Conservation (phyloP, 1,139 yeast genomes). For the Eremothecium sinecaudum region DNA sequence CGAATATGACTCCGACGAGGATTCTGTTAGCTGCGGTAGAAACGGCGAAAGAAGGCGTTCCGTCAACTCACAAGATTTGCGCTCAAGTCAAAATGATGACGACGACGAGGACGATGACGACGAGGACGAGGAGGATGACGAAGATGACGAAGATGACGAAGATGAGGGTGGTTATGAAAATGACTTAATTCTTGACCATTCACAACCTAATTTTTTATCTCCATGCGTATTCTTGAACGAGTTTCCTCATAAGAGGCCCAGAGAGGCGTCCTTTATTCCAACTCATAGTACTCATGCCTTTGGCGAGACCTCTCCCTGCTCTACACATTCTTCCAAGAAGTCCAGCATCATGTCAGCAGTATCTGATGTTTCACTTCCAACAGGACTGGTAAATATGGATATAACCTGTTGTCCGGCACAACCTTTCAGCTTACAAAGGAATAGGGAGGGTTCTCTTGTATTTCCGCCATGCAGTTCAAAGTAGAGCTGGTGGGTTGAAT, state of each 20-base stretch:
- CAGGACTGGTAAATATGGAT: too few species aligned
- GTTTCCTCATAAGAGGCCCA: constrained; percentile 9
- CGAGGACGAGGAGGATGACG: constrained; percentile 12
- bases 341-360: too few species aligned
- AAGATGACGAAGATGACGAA: constrained; percentile 10
- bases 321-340: constrained; percentile 1
- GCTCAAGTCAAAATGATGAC: too few species aligned
- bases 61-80: too few species aligned
- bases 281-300: neutral
- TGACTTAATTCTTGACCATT: constrained; percentile 10
- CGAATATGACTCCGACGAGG: constrained; percentile 24
- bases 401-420: too few species aligned
- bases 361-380: too few species aligned
- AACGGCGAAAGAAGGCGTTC: too few species aligned
- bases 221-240: constrained; percentile 9
- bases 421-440: too few species aligned
- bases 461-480: too few species aligned
- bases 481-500: too few species aligned
- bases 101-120: constrained; percentile 13
- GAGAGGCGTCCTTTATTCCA: constrained; percentile 5
- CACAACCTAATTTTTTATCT: constrained; percentile 7
- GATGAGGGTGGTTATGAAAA: constrained; percentile 12
- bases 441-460: too few species aligned
- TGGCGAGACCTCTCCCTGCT: neutral
- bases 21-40: too few species aligned